Percentiles rank a stretch among this genome's conserved stretches.
Evolutionary conservation across 2,329 filamentous ascomycete species (phyloP).

Genomic region (Helicocarpus griseus): DNA sequence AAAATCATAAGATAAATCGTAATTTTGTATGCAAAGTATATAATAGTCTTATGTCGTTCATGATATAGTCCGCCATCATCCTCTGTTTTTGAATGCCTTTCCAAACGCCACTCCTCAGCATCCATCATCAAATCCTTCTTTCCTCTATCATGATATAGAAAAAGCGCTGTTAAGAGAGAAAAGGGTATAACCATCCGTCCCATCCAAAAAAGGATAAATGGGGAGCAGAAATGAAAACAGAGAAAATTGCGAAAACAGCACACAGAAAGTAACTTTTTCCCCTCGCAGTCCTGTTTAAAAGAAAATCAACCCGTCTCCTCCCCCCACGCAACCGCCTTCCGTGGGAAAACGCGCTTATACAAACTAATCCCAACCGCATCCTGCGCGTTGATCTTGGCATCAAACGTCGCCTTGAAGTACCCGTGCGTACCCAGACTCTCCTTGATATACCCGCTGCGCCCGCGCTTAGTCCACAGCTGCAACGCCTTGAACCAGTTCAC

Average conservation of each 20-base stretch:
- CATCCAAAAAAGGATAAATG: not conserved
- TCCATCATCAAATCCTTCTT: not conserved
- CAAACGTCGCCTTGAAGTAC: constrained; percentile 99
- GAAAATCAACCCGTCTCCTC: constrained; percentile 9
- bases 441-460: constrained; percentile 83
- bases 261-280: not conserved
- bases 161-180: not conserved
- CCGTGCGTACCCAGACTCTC: constrained; percentile 91
- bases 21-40: not conserved
- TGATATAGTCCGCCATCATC: not conserved
- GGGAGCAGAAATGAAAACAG: not conserved
- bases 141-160: not conserved
- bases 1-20: not conserved
- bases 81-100: not conserved
- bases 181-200: not conserved
- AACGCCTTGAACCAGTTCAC: constrained; percentile 97
- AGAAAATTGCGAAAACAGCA: not conserved
- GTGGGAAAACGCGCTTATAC: constrained; percentile 78
- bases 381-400: constrained; percentile 89
- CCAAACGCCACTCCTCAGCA: not conserved
- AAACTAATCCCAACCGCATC: constrained; percentile 85
- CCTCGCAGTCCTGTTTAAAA: not conserved
- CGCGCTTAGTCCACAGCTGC: constrained; percentile 86
- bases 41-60: not conserved
- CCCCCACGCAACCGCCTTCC: constrained; percentile 48